A percentile compares a stretch with the other conserved stretches of the same genome.
Conservation (phyloP, 129 eudicot species). For the Chrysanthemum makinoi region DNA sequence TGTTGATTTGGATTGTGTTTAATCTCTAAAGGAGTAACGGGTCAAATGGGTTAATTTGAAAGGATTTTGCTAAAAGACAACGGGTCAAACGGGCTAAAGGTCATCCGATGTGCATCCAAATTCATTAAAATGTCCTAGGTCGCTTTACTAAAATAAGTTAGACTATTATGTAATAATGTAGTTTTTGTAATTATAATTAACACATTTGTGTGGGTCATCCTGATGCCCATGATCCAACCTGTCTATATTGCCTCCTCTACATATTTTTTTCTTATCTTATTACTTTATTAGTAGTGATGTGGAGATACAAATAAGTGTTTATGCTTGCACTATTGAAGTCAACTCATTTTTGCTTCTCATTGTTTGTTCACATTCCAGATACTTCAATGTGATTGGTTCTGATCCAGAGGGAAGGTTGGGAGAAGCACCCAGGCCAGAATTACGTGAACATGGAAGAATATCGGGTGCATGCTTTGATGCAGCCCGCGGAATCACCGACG, state of each 20-base stretch:
- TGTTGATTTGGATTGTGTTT: not conserved
- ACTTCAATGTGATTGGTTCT: constrained; percentile 92
- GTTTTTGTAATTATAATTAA: not conserved
- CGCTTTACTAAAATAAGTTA: not conserved
- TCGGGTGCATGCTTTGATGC: constrained; percentile 98
- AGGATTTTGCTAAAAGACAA: too few species aligned
- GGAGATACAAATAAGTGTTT: too few species aligned
- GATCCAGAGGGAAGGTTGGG: constrained; percentile 91
- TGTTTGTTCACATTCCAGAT: constrained; percentile 38
- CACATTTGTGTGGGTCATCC: too few species aligned
- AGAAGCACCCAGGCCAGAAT: constrained; percentile 89
- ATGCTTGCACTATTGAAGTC: too few species aligned
- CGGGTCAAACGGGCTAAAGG: too few species aligned
- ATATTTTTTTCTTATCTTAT: not conserved
- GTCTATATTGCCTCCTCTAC: not conserved
- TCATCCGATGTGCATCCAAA: not conserved
- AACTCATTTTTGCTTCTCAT: too few species aligned
- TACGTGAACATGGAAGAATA: constrained; percentile 83
- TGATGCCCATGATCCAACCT: not conserved
- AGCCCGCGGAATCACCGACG: constrained; percentile 71
- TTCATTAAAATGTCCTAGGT: not conserved
- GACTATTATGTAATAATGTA: not conserved
- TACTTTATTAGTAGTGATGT: too few species aligned
- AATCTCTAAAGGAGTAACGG: not conserved
- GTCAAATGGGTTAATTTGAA: not conserved